Conservation (phyloP, 257 asterid genomes). For the Paulownia fortunei region DNA sequence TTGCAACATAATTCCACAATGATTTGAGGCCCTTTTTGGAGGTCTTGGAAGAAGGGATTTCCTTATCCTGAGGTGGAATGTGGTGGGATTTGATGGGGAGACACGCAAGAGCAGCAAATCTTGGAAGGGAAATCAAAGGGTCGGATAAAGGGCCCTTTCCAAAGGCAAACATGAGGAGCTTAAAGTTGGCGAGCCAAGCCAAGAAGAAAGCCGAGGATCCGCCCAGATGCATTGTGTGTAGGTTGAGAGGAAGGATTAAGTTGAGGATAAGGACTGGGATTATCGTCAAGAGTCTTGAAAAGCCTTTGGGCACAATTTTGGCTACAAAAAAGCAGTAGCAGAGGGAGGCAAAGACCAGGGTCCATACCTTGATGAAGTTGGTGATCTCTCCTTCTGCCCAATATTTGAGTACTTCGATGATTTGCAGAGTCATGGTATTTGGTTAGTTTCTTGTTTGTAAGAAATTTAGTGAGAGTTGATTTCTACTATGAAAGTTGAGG, state of each 20-base stretch:
- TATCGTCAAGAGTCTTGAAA: constrained; percentile 26
- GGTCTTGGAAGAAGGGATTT: not conserved
- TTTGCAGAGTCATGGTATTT: not conserved
- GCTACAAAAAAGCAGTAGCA: constrained; percentile 36
- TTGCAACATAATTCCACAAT: constrained; percentile 22
- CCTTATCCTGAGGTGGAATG: not conserved
- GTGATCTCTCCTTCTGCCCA: constrained; percentile 47
- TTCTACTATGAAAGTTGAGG: not conserved
- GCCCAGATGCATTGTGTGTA: constrained; percentile 54
- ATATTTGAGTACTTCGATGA: constrained; percentile 24
- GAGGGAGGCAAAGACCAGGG: constrained; percentile 41
- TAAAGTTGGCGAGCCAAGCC: constrained; percentile 56
- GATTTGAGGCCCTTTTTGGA: constrained; percentile 32
- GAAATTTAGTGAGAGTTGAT: not conserved
- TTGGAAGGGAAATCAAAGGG: constrained; percentile 28
- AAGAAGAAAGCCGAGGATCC: constrained; percentile 46
- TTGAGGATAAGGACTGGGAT: constrained; percentile 44
- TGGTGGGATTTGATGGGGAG: constrained; percentile 42
- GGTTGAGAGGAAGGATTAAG: constrained; percentile 44
- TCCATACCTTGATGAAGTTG: constrained; percentile 49
- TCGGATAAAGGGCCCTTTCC: constrained; percentile 48
- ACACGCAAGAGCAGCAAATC: constrained; percentile 38
- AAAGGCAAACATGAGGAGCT: constrained; percentile 48
- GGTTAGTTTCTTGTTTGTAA: not conserved
- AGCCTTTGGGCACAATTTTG: constrained; percentile 36